phyloP scores from a whole-genome alignment of 164 flowering plant species.

The Magnolia sinica region DNA sequence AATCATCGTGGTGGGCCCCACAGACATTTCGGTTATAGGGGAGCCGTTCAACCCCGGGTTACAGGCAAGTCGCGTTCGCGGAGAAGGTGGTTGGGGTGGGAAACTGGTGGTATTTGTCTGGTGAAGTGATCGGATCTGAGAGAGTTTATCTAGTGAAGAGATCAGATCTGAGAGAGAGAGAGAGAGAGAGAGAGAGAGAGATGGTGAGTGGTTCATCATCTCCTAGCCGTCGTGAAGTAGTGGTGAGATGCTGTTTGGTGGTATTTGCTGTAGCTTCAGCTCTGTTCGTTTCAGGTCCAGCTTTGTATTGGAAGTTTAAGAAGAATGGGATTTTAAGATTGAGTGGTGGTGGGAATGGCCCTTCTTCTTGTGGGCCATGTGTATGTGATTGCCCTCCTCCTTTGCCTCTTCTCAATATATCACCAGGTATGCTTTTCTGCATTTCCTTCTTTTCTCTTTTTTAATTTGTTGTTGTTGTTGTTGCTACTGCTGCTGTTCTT shows the following conservation, averaged over 20 bases:
- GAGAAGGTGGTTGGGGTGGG: too few relatives aligned
- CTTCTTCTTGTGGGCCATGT: constrained; percentile 64
- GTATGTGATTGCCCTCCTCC: constrained; percentile 85
- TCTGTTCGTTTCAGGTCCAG: constrained; percentile 74
- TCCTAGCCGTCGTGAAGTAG: constrained; percentile 44
- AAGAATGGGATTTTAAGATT: constrained; percentile 31
- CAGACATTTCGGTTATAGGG: too few relatives aligned
- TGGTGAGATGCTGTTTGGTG: constrained; percentile 69
- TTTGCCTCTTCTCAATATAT: constrained; percentile 60
- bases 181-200: neutral
- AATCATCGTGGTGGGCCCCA: too few relatives aligned
- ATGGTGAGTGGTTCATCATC: constrained; percentile 39
- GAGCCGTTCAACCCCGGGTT: too few relatives aligned
- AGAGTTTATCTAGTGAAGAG: too few relatives aligned
- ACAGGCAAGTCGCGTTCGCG: too few relatives aligned
- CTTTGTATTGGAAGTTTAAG: constrained; percentile 60
- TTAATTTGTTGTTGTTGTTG: too few relatives aligned
- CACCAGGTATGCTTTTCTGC: constrained; percentile 53
- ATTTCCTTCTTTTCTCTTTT: too few relatives aligned
- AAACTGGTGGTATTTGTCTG: too few relatives aligned
- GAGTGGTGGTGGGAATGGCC: constrained; percentile 1
- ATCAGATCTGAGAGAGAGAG: too few relatives aligned
- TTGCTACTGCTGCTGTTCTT: too few relatives aligned
- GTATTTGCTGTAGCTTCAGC: constrained; percentile 74
- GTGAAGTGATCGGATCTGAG: too few relatives aligned